Evolutionary conservation across 345 rosid genomes (phyloP).

Genomic region (Syzygium aromaticum): DNA sequence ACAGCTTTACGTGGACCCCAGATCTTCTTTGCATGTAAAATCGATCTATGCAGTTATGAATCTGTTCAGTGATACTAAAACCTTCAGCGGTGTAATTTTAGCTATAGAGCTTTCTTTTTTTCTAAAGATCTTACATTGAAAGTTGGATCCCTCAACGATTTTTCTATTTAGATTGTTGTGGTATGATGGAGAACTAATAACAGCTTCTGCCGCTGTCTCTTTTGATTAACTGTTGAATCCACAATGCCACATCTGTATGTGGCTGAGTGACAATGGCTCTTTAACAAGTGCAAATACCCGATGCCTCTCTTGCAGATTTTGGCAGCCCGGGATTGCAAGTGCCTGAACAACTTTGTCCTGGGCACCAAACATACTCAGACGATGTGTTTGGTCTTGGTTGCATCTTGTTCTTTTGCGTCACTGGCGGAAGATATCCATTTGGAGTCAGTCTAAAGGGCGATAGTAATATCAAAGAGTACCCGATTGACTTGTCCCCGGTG

Average conservation of each 20-base stretch:
- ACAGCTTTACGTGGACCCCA: not conserved
- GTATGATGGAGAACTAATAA: not conserved
- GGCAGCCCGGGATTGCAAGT: constrained; percentile 99
- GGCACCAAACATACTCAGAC: constrained; percentile 54
- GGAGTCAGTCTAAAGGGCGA: too few relatives aligned
- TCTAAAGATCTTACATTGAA: not conserved
- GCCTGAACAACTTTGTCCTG: constrained; percentile 80
- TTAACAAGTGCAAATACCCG: not conserved
- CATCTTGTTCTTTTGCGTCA: too few relatives aligned
- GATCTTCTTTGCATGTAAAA: not conserved
- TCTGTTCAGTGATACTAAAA: not conserved
- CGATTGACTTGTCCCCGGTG: too few relatives aligned
- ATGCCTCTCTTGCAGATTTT: constrained; percentile 43
- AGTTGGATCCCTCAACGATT: not conserved
- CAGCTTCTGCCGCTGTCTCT: not conserved
- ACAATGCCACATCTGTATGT: not conserved
- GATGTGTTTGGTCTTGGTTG: constrained; percentile 37
- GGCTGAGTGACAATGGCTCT: not conserved
- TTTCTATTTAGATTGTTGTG: not conserved
- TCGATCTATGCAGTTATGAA: not conserved
- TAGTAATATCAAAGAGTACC: too few relatives aligned
- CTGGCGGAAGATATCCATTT: too few relatives aligned
- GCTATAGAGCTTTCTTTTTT: not conserved
- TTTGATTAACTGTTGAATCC: not conserved
- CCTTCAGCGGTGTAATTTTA: not conserved